Conservation (phyloP, 2,329 filamentous ascomycete genomes). For the Exophiala oligosperma region DNA sequence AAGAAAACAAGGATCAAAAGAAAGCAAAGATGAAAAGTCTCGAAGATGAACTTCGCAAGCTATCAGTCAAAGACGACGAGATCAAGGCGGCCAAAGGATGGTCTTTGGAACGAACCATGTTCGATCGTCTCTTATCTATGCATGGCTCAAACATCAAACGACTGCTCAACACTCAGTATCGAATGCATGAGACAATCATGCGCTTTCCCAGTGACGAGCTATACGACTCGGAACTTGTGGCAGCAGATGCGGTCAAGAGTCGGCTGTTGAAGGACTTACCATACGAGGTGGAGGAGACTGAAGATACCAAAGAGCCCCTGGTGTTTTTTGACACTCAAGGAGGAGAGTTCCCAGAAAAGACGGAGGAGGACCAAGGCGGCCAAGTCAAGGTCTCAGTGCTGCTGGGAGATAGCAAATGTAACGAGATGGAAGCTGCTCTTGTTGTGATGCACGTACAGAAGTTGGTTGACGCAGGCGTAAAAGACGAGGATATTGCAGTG, state of each 20-base stretch:
- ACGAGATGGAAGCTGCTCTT: slow-evolving; percentile 83
- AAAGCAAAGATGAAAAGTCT: slow-evolving; percentile 45
- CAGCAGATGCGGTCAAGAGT: slow-evolving; percentile 73
- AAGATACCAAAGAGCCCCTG: slow-evolving; percentile 83
- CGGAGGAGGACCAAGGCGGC: slow-evolving; percentile 67
- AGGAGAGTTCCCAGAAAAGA: slow-evolving; percentile 82
- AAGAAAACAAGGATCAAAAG: slow-evolving; percentile 35
- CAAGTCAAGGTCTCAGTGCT: slow-evolving; percentile 50
- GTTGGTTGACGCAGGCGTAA: slow-evolving; percentile 77
- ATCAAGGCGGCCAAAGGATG: slow-evolving; percentile 48
- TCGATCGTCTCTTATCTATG: slow-evolving; percentile 79
- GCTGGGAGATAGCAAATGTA: slow-evolving; percentile 80
- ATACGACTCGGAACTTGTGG: slow-evolving; percentile 78
- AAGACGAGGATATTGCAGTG: slow-evolving; percentile 81
- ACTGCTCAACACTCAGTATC: slow-evolving; percentile 96
- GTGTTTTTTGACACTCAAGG: slow-evolving; percentile 97
- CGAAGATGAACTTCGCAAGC: slow-evolving; percentile 38
- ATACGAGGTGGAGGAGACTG: slow-evolving; percentile 74
- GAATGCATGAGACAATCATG: slow-evolving; percentile 98
- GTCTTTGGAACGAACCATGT: slow-evolving; percentile 84
- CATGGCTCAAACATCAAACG: slow-evolving; percentile 84
- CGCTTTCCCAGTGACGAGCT: slow-evolving; percentile 85
- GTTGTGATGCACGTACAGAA: slow-evolving; percentile 75
- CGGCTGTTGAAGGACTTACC: slow-evolving; percentile 75
- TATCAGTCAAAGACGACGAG: slow-evolving; percentile 34